A percentile compares a stretch with the other conserved stretches of the same genome.
These are phyloP conservation scores for Mortierella sp. DNA, from an alignment of 371 early-diverging fungal species.

Conservation along the genomic window DNA sequence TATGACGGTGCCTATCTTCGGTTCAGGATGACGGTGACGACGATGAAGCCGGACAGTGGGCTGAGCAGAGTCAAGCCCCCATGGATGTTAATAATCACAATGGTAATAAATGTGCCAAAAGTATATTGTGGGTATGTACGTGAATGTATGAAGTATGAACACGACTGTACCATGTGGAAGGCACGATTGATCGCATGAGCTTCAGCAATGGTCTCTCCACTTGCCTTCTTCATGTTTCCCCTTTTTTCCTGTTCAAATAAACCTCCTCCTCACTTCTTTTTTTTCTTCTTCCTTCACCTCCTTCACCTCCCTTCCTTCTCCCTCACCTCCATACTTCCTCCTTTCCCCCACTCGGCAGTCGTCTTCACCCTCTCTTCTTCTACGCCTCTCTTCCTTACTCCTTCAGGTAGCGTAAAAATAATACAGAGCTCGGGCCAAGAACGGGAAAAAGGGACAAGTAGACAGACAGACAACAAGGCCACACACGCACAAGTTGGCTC, in stretches of 20 bases:
- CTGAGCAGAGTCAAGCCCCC: not conserved
- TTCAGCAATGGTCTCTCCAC: not conserved
- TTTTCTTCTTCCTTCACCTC: not conserved
- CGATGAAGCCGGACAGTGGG: not conserved
- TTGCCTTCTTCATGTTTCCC: not conserved
- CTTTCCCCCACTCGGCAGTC: not conserved
- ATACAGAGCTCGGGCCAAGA: conserved; percentile 19
- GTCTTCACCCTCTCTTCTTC: not conserved
- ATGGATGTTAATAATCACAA: not conserved
- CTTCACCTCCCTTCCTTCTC: not conserved
- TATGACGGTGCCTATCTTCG: not conserved
- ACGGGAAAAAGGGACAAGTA: not conserved
- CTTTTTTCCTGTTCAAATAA: not conserved
- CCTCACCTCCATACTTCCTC: not conserved
- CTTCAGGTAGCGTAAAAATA: not conserved
- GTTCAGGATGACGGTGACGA: not conserved
- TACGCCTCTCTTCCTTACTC: not conserved
- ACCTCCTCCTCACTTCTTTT: not conserved
- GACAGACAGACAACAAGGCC: not conserved
- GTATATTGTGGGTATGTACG: not conserved
- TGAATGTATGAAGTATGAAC: not conserved
- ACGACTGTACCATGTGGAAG: not conserved
- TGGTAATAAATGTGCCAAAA: not conserved
- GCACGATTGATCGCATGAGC: not conserved
- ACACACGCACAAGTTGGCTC: not conserved